These are phyloP conservation scores for Stachybotrys echinatus DNA, from an alignment of 2,329 filamentous ascomycete genomes.

Conservation along the genomic window DNA sequence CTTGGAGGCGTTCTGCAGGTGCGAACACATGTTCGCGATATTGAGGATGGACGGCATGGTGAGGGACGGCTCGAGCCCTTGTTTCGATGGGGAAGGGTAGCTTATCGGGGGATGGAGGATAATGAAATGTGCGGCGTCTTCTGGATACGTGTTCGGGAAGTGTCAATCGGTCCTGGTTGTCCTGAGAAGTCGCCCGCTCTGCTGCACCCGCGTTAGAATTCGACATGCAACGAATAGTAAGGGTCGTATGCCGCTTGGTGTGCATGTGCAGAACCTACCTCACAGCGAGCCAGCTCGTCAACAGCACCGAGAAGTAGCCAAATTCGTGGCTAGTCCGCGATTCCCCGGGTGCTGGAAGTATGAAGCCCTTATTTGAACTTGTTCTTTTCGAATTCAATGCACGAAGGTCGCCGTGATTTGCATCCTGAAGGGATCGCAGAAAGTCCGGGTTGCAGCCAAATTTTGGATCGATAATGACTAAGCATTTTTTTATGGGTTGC, in stretches of 20 bases:
- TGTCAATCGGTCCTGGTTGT: neutral
- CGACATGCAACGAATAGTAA: neutral
- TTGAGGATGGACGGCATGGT: slow-evolving; percentile 55
- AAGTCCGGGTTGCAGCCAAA: neutral
- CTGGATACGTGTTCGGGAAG: neutral
- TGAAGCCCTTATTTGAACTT: too few relatives aligned
- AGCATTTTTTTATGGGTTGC: neutral
- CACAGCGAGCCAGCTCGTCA: neutral
- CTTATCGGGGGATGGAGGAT: neutral
- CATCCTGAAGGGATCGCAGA: neutral
- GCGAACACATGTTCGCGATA: slow-evolving; percentile 78
- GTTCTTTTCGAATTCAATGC: neutral
- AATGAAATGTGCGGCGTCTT: neutral
- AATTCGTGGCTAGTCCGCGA: neutral
- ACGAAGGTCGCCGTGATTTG: neutral
- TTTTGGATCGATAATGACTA: neutral
- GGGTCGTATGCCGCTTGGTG: neutral
- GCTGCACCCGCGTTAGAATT: neutral
- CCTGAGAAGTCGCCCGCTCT: neutral
- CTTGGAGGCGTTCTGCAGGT: slow-evolving; percentile 82
- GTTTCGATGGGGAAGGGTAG: neutral
- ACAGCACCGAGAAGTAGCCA: neutral
- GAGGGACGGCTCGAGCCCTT: too few relatives aligned
- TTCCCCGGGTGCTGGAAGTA: too few relatives aligned
- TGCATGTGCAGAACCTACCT: neutral